Base-by-base conservation (phyloP, 345 rosid genomes). In the Geranium brycei region DNA sequence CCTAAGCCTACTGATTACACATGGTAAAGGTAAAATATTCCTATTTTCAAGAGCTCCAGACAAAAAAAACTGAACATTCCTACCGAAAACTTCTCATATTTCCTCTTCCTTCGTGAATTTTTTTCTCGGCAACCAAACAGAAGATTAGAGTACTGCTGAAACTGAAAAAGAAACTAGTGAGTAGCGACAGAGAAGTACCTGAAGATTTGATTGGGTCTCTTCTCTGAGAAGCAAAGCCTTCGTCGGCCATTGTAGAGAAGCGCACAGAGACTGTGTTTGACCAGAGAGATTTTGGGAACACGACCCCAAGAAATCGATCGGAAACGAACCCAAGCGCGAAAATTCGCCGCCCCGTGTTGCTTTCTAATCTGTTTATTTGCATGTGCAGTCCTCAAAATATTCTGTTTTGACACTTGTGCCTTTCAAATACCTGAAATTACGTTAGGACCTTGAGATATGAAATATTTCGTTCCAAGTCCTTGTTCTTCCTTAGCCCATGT, bases 151-250 rank as follows among this genome's bases (percentile, higher is more conserved):
- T 60, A 53, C 32, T 16, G 51, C 32, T 16, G 51, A 32, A 58
- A 63, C 2, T 3, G 51, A 19, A 10, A 17, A 4, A 28, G 8
- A 6, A 17, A 13, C 16, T 13, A 19, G 57, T 15, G 30, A 40
- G 14, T 23, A 23, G 28, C 4, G 62, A 30, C n/a, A 35, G 62
- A 47, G 15, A 31, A 41, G 19, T 62, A 89, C 93, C 96, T 78
- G 87, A 82, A 47, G 89, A 78, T 72, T 89, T 89, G 68, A 85
- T 78, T 19, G 91, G 91, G 72, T 89, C 89, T 77, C 93, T 80
- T 77, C 70, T 73, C 60, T 75, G 80, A 77, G 75, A 74, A 58
- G 81, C 51, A 12, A 74, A 67, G 65, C 79, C 77, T 40, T 87
- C 96, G 17, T 85, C 96, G 14, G 91, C 90, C 97, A 88, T 88